Conservation (phyloP, 345 rosid species). For the Mercurialis annua region DNA sequence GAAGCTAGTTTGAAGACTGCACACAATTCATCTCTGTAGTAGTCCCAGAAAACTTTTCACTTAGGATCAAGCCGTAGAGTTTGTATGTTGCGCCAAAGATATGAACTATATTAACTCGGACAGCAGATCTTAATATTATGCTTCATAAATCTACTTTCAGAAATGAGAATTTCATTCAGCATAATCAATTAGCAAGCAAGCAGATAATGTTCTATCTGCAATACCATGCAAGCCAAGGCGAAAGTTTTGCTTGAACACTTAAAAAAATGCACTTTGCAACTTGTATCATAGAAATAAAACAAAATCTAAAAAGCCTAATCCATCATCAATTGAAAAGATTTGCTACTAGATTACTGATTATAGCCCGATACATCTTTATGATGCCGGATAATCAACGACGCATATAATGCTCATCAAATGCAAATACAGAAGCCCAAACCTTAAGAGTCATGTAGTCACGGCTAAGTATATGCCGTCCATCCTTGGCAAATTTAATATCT, state of each 20-base stretch:
- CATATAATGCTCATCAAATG: background rate
- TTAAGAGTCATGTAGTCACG: conserved; percentile 99
- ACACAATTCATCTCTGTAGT: background rate
- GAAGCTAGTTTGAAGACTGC: background rate
- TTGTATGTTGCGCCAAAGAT: background rate
- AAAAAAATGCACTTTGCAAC: too few species aligned
- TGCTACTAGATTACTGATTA: too few species aligned
- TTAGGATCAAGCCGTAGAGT: background rate
- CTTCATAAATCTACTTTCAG: background rate
- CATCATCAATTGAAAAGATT: background rate
- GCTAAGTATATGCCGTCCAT: conserved; percentile 90
- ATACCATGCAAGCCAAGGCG: background rate
- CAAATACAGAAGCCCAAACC: conserved; percentile 41
- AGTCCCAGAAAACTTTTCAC: background rate
- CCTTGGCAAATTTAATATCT: conserved; percentile 84
- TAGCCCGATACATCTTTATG: background rate
- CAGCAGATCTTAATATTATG: background rate
- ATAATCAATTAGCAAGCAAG: background rate
- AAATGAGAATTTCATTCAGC: background rate
- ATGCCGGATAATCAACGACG: background rate
- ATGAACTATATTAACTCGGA: background rate
- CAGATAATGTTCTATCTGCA: background rate
- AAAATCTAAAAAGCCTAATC: background rate
- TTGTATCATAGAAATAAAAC: background rate
- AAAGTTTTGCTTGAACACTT: background rate